Evolutionary conservation across 768 basidiomycete species (phyloP), one percentile per base, ranked within the genome.

Genomic region (Fomitopsis serialis): DNA sequence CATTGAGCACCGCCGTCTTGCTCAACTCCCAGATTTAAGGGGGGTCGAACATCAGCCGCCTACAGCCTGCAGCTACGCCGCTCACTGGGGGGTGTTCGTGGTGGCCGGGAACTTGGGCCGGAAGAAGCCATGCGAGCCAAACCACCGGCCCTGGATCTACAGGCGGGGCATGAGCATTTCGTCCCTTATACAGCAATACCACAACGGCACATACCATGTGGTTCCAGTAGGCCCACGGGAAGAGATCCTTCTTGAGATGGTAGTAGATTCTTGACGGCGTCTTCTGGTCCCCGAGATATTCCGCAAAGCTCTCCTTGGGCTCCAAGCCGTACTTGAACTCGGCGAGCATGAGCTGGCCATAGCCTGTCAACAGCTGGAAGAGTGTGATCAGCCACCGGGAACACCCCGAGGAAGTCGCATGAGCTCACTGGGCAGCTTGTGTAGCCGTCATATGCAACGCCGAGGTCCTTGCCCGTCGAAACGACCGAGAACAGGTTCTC

Each of bases 281-380:
- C n/a, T 74, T 68, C 70, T 97, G 94, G 65, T 96, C 84, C 29
- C 80, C 80, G 22, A 92, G 70, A 60, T 79, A 71, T 2, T 68
- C 63, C 15, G 78, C 70, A 63, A 99, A 98, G 0, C 89, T 80
- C 71, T 98, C 96, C 60, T 92, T 85, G 1, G 93, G 90, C 63
- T 85, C 80, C 1, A 86, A 71, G 15, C 91, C 94, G 68, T 98
- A 99, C 67, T 89, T 91, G 78, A 98, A 98, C 69, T 98, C 95
- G 24, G 90, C 87, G 50, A 98, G 77, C 82, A 98, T 79, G 40
- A 90, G 68, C 69, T 89, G 77, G 17, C 87, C 88, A 60, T 92
- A 90, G 25, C 87, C 88, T 42, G 88, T 90, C 58, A 92, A 74
- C 8, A 92, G 75, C 89, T 90, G 55, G 24, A 22, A 42, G 5